Conservation (phyloP, 2,329 filamentous ascomycete genomes). For the Bertia moriformis region DNA sequence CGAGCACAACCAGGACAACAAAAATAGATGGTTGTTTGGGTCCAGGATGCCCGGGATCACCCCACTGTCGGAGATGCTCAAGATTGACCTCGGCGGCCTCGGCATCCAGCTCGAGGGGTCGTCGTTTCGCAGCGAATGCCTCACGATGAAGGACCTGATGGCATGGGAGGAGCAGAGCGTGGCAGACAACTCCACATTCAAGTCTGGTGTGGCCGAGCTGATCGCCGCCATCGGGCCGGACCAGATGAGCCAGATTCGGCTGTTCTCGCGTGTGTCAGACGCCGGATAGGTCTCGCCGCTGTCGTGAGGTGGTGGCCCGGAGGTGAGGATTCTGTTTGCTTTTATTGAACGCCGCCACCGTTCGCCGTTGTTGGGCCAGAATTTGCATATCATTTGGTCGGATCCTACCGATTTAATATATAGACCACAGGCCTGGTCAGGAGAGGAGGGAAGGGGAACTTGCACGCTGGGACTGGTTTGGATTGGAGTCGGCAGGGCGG, state of each 20-base stretch:
- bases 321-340: too few relatives aligned
- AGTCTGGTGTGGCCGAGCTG: constrained; percentile 51
- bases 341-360: too few relatives aligned
- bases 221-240: constrained; percentile 51
- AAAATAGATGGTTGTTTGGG: constrained; percentile 31
- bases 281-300: too few relatives aligned
- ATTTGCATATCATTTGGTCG: too few relatives aligned
- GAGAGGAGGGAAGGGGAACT: too few relatives aligned
- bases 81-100: constrained; percentile 43
- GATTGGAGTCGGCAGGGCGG: too few relatives aligned
- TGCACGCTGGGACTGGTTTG: too few relatives aligned
- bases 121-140: constrained; percentile 5
- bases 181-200: constrained; percentile 33
- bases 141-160: constrained; percentile 36
- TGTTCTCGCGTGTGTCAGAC: constrained; percentile 44
- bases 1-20: constrained; percentile 5
- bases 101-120: constrained; percentile 33
- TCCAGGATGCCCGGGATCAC: constrained; percentile 56
- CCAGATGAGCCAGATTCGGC: constrained; percentile 35
- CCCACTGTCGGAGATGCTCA: constrained; percentile 32
- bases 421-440: too few relatives aligned
- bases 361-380: too few relatives aligned
- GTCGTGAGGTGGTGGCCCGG: too few relatives aligned
- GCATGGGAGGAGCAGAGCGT: constrained; percentile 42
- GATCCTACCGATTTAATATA: too few relatives aligned